Base-by-base conservation (phyloP, 1,284 basidiomycete species). In the Apiotrichum siamense region DNA sequence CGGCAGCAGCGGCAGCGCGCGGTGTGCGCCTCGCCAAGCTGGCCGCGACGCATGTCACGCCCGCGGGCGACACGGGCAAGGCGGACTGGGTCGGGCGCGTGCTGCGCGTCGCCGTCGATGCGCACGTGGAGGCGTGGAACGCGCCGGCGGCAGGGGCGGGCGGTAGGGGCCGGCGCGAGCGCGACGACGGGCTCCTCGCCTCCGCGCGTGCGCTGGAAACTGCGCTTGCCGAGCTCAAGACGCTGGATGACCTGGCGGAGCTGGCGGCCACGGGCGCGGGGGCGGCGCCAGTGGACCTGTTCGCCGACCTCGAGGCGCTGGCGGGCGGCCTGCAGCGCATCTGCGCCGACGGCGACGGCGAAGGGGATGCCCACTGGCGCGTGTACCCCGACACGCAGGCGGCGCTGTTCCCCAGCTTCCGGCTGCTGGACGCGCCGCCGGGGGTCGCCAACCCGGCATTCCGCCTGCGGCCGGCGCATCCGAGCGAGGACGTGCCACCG, bases 51-150 rank as follows among this genome's bases (percentile, higher is more conserved):
- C 67, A 72, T 36, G 65, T 70, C 18, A 62, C 61, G 5, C 48
- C 50, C 0, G 55, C 55, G 1, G 65, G 66, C 17, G 53, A 52
- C 10, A 45, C 44, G 7, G 67, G 57, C 29, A 63, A 64, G 48
- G 63, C 58, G 27, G 58, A 61, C n/a, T 64, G 61, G 50, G 52
- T 70, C 7, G 60, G 51, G 6, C 36, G 21, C 3, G 61, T 61
- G 11, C 49, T 57, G 17, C 42, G 55, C n/a, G 27, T 24, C 0
- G 43, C 44, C 20, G n/a, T 72, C 13, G 63, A 62, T 35, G 25
- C 20, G 43, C 66, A 72, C 51, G 43, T 69, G 13, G 52, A 40
- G 11, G 36, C 49, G 6, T 70, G 62, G 62, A 67, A 72, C 52
- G 45, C 32, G 44, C 47, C 47, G 17, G n/a, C n/a, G n/a, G n/a